phyloP scores from a whole-genome alignment of 2,329 filamentous ascomycete species.

The Penicillium sp. region DNA sequence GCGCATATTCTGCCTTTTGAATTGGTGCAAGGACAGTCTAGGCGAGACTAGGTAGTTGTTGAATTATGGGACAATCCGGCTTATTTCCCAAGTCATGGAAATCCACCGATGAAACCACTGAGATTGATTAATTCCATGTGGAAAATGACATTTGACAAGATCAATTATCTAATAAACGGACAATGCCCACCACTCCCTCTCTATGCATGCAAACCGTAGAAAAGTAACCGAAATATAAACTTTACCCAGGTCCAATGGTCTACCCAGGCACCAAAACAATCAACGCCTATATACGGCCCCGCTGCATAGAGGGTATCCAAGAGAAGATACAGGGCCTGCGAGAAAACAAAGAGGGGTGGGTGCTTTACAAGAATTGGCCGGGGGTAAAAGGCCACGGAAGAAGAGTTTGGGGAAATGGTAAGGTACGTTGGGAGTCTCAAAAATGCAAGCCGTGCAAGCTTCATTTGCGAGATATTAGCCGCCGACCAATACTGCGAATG shows the following conservation, averaged over 20 bases:
- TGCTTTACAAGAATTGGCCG: constrained; percentile 9
- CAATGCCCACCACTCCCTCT: constrained; percentile 12
- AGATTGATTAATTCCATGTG: too few species aligned
- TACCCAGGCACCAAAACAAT: constrained; percentile 1
- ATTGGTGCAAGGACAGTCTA: too few species aligned
- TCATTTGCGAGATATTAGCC: constrained; percentile 28
- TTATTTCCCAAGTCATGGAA: too few species aligned
- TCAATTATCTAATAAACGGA: neutral
- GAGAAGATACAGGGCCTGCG: constrained; percentile 7
- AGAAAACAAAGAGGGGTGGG: neutral
- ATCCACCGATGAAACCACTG: too few species aligned
- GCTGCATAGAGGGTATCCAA: constrained; percentile 18
- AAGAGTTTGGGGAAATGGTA: constrained; percentile 1
- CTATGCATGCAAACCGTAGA: constrained; percentile 12
- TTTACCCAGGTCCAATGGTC: neutral
- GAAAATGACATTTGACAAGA: too few species aligned
- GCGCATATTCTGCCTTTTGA: too few species aligned
- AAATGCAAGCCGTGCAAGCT: too few species aligned
- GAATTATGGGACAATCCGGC: too few species aligned
- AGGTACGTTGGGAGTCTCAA: too few species aligned
- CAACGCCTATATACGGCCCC: constrained; percentile 18
- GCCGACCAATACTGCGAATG: constrained; percentile 36
- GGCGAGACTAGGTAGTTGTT: too few species aligned
- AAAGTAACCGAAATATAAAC: constrained; percentile 9
- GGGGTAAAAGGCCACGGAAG: constrained; percentile 6